These are phyloP conservation scores for Alternaria incomplexa DNA, from an alignment of 2,329 filamentous ascomycete species.

Conservation along the genomic window DNA sequence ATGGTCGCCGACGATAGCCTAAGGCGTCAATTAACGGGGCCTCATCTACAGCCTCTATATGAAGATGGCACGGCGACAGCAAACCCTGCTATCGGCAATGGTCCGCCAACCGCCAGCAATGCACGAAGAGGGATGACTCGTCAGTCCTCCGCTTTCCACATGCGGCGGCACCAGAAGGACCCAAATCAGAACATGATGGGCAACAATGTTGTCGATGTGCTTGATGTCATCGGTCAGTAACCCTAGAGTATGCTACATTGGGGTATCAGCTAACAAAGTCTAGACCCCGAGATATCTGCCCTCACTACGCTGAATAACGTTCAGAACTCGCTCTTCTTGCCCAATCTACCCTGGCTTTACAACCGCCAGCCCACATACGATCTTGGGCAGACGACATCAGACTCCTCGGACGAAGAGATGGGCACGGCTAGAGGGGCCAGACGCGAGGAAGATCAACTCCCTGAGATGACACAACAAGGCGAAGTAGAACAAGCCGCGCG, in stretches of 20 bases:
- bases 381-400: constrained; percentile 60
- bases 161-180: constrained; percentile 29
- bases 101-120: constrained; percentile 19
- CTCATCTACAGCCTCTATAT: constrained; percentile 41
- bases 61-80: constrained; percentile 28
- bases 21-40: constrained; percentile 33
- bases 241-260: background rate
- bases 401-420: constrained; percentile 38
- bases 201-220: constrained; percentile 66
- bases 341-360: constrained; percentile 74
- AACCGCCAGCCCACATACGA: constrained; percentile 82
- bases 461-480: constrained; percentile 24
- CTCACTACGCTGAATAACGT: constrained; percentile 86
- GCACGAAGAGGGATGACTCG: constrained; percentile 26
- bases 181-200: constrained; percentile 58
- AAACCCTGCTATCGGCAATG: constrained; percentile 10
- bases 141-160: constrained; percentile 33
- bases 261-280: constrained; percentile 37
- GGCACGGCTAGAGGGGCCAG: constrained; percentile 15
- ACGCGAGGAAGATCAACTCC: constrained; percentile 19
- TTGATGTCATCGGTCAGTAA: constrained; percentile 71
- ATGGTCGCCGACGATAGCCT: constrained; percentile 32
- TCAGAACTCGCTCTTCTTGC: constrained; percentile 89
- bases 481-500: constrained; percentile 23
- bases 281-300: constrained; percentile 83